These are phyloP conservation scores for Populus nigra DNA, from an alignment of 345 rosid species.

Conservation along the genomic window DNA sequence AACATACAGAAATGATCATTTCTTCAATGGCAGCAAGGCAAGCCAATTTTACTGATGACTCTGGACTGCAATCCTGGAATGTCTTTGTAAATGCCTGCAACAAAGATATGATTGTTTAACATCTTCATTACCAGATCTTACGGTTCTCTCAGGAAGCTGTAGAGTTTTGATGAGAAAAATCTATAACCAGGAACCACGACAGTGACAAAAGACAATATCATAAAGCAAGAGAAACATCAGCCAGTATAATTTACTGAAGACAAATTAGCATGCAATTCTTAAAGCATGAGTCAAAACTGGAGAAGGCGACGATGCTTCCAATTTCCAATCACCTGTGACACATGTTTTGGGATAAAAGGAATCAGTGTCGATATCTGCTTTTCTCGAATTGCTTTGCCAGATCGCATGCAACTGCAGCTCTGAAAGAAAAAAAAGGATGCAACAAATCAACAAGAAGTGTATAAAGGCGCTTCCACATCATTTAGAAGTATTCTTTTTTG, in stretches of 20 bases:
- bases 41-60: constrained; percentile 57
- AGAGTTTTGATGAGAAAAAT: constrained; percentile 2
- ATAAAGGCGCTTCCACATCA: background rate
- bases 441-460: background rate
- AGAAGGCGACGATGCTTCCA: constrained; percentile 65
- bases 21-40: constrained; percentile 60
- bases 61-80: constrained; percentile 60
- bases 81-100: constrained; percentile 78
- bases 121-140: constrained; percentile 3
- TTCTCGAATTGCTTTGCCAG: constrained; percentile 41
- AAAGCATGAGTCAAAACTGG: constrained; percentile 47
- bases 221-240: constrained; percentile 10
- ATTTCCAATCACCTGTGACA: constrained; percentile 35
- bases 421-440: constrained; percentile 30
- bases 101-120: constrained; percentile 10
- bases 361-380: constrained; percentile 49
- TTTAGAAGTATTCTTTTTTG: background rate
- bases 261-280: background rate
- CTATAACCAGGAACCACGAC: constrained; percentile 3
- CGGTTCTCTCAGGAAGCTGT: constrained; percentile 1
- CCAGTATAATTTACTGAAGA: background rate
- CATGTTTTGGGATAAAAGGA: constrained; percentile 66
- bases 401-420: constrained; percentile 40
- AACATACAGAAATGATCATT: constrained; percentile 74
- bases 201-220: background rate